These are phyloP conservation scores for Venturia oleaginea DNA, from an alignment of 2,329 filamentous ascomycete species.

Conservation along the genomic window DNA sequence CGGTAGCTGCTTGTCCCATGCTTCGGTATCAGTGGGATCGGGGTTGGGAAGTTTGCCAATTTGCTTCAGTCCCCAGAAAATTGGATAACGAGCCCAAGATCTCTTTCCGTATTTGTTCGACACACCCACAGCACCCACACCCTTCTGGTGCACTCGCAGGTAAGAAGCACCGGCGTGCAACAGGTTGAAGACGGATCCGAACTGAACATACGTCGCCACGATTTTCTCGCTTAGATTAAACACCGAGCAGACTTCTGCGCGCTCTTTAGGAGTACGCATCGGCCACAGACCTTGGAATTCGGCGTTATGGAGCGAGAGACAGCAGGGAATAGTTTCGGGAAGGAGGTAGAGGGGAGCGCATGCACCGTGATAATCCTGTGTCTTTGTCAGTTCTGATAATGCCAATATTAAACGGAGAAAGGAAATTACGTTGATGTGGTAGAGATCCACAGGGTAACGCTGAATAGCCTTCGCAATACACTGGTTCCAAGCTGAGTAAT, in stretches of 20 bases:
- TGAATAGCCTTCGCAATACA: constrained; percentile 56
- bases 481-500: constrained; percentile 63
- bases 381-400: constrained; percentile 21
- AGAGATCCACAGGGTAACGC: constrained; percentile 55
- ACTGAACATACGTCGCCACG: constrained; percentile 54
- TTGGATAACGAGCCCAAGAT: constrained; percentile 57
- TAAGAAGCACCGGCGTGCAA: constrained; percentile 59
- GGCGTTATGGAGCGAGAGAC: constrained; percentile 58
- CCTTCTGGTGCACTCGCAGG: constrained; percentile 56
- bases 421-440: constrained; percentile 48
- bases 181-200: constrained; percentile 60
- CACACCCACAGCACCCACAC: constrained; percentile 59
- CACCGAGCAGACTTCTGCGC: constrained; percentile 54
- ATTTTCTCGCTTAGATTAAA: constrained; percentile 52
- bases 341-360: constrained; percentile 56
- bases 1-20: constrained; percentile 45
- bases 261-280: constrained; percentile 53
- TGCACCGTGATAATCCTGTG: constrained; percentile 45
- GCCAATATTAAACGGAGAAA: too few species aligned
- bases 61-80: constrained; percentile 58
- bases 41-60: constrained; percentile 57
- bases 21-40: constrained; percentile 54
- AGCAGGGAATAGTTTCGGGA: constrained; percentile 52
- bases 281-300: constrained; percentile 63
- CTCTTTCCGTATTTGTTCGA: constrained; percentile 61